Percentiles rank a stretch among this genome's conserved stretches.
phyloP scores from a whole-genome alignment of 2,329 filamentous ascomycete genomes.

The Beauveria varroae region DNA sequence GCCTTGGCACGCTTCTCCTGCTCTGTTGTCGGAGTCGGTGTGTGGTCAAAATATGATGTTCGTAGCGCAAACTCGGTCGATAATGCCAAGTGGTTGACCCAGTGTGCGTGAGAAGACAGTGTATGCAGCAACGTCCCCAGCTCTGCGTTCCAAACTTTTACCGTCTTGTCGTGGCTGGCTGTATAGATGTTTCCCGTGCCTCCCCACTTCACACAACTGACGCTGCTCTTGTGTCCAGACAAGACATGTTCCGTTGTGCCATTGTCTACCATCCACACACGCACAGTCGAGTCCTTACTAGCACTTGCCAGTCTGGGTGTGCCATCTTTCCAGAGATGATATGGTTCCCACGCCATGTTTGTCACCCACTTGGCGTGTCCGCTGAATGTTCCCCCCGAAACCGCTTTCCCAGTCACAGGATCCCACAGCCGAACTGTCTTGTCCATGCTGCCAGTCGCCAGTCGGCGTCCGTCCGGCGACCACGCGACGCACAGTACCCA shows the following conservation, averaged over 20 bases:
- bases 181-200: constrained; percentile 82
- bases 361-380: constrained; percentile 89
- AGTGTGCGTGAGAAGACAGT: constrained; percentile 77
- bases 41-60: constrained; percentile 82
- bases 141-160: constrained; percentile 81
- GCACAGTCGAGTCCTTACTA: constrained; percentile 81
- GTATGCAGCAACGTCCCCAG: constrained; percentile 76
- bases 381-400: constrained; percentile 61
- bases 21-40: constrained; percentile 56
- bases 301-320: constrained; percentile 75
- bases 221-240: constrained; percentile 79
- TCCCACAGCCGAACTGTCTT: constrained; percentile 89
- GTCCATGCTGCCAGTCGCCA: constrained; percentile 91
- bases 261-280: constrained; percentile 78
- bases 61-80: constrained; percentile 87
- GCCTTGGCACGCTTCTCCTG: constrained; percentile 70
- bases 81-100: constrained; percentile 90
- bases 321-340: constrained; percentile 70
- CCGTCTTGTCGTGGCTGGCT: constrained; percentile 81
- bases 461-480: constrained; percentile 71
- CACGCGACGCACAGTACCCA: constrained; percentile 88
- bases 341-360: constrained; percentile 86
- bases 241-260: constrained; percentile 74
- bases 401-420: constrained; percentile 66
- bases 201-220: constrained; percentile 91